Evolutionary conservation across 345 rosid genomes (phyloP).

Genomic region (Gossypium thurberi): DNA sequence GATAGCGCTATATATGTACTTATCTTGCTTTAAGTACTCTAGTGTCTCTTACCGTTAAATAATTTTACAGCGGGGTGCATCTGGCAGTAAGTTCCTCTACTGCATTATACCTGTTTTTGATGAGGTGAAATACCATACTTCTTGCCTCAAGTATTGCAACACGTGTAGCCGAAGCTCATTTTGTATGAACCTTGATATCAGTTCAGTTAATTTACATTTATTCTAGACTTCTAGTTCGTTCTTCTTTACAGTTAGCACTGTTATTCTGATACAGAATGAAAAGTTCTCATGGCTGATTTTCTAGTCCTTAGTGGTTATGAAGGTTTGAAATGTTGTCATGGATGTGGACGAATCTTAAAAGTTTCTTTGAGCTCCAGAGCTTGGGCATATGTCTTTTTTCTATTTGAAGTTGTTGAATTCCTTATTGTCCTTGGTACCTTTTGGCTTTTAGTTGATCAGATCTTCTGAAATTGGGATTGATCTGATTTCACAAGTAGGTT

Average conservation of each 20-base stretch:
- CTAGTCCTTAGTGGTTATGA: neutral
- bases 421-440: neutral
- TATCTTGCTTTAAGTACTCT: slow-evolving; percentile 6
- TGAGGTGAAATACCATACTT: slow-evolving; percentile 43
- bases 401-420: neutral
- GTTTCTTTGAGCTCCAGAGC: neutral
- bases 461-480: neutral
- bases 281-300: neutral
- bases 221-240: neutral
- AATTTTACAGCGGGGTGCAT: slow-evolving; percentile 71
- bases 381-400: neutral
- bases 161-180: neutral
- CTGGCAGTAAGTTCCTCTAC: slow-evolving; percentile 81
- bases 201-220: neutral
- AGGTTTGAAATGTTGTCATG: neutral
- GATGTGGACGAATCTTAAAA: neutral
- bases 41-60: slow-evolving; percentile 3
- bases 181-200: neutral
- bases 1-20: neutral
- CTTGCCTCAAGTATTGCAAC: neutral
- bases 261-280: neutral
- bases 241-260: neutral
- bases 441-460: neutral
- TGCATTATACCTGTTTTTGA: slow-evolving; percentile 86
- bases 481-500: neutral